phyloP scores from a whole-genome alignment of 2,329 filamentous ascomycete species.

The Drechslerella dactyloides region DNA sequence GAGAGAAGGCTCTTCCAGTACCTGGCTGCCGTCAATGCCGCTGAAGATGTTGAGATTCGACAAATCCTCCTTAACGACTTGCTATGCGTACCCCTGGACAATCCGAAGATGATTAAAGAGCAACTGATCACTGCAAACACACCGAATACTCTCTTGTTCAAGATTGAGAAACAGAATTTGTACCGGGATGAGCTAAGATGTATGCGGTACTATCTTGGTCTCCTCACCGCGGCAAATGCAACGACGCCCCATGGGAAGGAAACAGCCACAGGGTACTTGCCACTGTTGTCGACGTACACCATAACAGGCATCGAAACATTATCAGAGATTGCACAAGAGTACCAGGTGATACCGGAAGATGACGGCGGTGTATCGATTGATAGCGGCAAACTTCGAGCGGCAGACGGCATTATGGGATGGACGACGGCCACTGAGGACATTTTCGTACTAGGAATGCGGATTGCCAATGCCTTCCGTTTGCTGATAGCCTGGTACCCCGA shows the following conservation, averaged over 20 bases:
- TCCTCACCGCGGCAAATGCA: conserved; percentile 7
- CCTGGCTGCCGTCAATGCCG: conserved; percentile 12
- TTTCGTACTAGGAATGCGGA: conserved; percentile 38
- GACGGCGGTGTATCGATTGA: conserved; percentile 42
- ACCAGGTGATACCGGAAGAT: conserved; percentile 12
- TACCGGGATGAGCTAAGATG: conserved; percentile 84
- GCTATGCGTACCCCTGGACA: conserved; percentile 51
- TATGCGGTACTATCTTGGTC: conserved; percentile 58
- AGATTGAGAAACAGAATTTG: conserved; percentile 90
- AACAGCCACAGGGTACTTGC: neutral
- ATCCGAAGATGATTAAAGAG: conserved; percentile 59
- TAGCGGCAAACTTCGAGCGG: conserved; percentile 27
- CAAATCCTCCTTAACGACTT: conserved; percentile 26
- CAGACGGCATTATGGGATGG: conserved; percentile 48
- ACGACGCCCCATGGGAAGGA: neutral
- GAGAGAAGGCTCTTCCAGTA: conserved; percentile 23
- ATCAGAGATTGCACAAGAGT: conserved; percentile 41
- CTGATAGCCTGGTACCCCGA: conserved; percentile 12
- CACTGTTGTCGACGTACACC: conserved; percentile 14
- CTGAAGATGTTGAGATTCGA: conserved; percentile 3
- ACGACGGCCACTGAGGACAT: conserved; percentile 45
- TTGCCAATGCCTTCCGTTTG: conserved; percentile 31
- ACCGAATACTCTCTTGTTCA: conserved; percentile 69
- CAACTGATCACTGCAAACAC: conserved; percentile 66
- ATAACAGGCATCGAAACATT: conserved; percentile 25